Base-by-base conservation (phyloP, 768 basidiomycete species). In the Rhizopogon vinicolor region DNA sequence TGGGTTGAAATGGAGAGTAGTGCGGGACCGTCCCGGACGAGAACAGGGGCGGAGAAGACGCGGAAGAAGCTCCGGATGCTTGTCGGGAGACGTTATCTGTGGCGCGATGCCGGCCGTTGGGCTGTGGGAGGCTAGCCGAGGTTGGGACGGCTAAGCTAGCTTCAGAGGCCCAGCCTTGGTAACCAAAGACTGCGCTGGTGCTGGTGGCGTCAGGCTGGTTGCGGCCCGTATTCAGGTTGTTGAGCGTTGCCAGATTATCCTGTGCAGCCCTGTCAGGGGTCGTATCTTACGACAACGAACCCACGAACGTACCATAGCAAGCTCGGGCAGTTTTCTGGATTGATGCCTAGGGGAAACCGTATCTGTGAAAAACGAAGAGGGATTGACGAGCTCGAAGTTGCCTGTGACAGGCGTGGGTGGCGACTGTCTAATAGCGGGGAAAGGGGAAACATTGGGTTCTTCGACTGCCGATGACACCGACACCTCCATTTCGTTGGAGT, bases 151-250 rank as follows among this genome's bases (percentile, higher is more conserved):
- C 39, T 28, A 69, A 62, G 35, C 62, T 62, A 52, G 40, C 69
- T 63, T 70, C 68, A 18, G 68, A 69, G 19, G 66, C 68, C 68
- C 68, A 70, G 44, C 50, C 53, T 49, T 71, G 68, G 68, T 66
- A 70, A 39, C 68, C 61, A 18, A 52, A 44, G 16, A 25, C 54
- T 14, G 58, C 33, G 50, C 19, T 53, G 2, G 59, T 57, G 25
- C 52, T 60, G 5, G n/a, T 9, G 5, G 16, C 31, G 43, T 62
- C 61, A 12, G 65, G 64, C 29, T 60, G 55, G 1, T 59, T 45
- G 44, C 69, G 68, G 22, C 55, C 63, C 22, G 49, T 29, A 56
- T 53, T 62, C 35, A 69, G 64, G 49, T 63, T 61, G 44, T 49
- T 67, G 0, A 69, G 62, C 44, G 65, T 70, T 53, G 63, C 63